phyloP scores from a whole-genome alignment of 2,329 filamentous ascomycete genomes.

The Byssothecium circinans region DNA sequence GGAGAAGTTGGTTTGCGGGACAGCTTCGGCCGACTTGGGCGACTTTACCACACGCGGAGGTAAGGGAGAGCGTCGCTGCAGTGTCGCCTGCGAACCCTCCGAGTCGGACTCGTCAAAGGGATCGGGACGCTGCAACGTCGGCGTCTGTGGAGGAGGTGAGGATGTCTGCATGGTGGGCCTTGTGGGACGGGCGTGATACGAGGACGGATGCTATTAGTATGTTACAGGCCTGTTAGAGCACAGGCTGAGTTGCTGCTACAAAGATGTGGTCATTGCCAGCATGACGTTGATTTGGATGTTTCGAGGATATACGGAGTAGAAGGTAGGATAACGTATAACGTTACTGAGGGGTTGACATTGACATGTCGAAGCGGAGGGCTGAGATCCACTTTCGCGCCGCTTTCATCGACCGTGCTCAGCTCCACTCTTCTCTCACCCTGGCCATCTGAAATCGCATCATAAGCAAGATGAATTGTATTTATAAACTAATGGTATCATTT shows the following conservation, averaged over 20 bases:
- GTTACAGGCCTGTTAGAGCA: not conserved
- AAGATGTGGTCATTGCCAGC: slow-evolving; percentile 24
- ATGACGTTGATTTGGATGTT: slow-evolving; percentile 13
- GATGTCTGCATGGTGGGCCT: slow-evolving; percentile 31
- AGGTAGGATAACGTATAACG: not conserved
- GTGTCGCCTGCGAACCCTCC: slow-evolving; percentile 45
- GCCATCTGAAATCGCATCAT: too few relatives aligned
- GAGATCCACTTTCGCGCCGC: slow-evolving; percentile 1
- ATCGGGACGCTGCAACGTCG: slow-evolving; percentile 28
- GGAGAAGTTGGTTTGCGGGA: slow-evolving; percentile 31
- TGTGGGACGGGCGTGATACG: slow-evolving; percentile 8
- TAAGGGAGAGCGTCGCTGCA: slow-evolving; percentile 44
- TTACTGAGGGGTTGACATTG: not conserved
- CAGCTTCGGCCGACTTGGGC: slow-evolving; percentile 30
- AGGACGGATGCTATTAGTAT: slow-evolving; percentile 3
- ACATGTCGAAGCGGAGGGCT: not conserved
- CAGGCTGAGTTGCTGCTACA: not conserved
- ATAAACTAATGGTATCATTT: not conserved
- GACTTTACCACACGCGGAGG: slow-evolving; percentile 28
- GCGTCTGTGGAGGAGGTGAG: slow-evolving; percentile 38
- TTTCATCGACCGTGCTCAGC: not conserved
- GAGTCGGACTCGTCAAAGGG: slow-evolving; percentile 35
- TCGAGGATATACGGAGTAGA: not conserved
- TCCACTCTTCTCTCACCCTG: not conserved
- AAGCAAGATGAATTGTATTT: too few relatives aligned